These are phyloP conservation scores for Murraya paniculata DNA, from an alignment of 345 rosid species.

Conservation along the genomic window DNA sequence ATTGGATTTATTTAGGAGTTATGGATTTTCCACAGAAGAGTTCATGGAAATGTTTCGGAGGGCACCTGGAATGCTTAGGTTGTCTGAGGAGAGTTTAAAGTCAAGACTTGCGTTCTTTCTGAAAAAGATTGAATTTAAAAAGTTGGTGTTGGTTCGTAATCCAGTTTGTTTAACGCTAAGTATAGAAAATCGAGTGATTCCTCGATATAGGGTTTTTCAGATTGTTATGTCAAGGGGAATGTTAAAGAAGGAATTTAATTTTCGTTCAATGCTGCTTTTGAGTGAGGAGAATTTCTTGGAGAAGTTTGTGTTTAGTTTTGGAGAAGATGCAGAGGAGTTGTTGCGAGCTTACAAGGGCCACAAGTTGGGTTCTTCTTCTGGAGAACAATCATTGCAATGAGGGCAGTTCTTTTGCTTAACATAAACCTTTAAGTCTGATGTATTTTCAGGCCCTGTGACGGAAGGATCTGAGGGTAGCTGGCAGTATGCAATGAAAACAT, in stretches of 20 bases:
- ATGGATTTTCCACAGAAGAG: slow-evolving; percentile 33
- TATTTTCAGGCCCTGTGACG: no score
- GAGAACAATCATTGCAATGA: neutral
- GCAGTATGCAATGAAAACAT: no score
- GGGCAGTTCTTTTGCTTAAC: neutral
- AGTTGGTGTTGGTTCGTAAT: slow-evolving; percentile 14
- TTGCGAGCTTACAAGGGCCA: slow-evolving; percentile 33
- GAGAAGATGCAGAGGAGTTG: slow-evolving; percentile 31
- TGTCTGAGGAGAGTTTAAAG: slow-evolving; percentile 32
- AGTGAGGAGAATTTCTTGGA: slow-evolving; percentile 26
- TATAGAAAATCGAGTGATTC: slow-evolving; percentile 33
- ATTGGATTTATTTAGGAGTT: slow-evolving; percentile 18
- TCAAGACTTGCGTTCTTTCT: slow-evolving; percentile 31
- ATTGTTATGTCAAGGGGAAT: slow-evolving; percentile 28
- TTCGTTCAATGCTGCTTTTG: neutral
- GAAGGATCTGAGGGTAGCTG: neutral
- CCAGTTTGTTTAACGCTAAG: slow-evolving; percentile 28
- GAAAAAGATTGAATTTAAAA: slow-evolving; percentile 20
- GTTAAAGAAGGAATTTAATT: slow-evolving; percentile 28
- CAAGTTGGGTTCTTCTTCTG: neutral
- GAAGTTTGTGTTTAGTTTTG: slow-evolving; percentile 27
- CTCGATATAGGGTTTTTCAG: slow-evolving; percentile 39
- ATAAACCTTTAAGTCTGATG: neutral
- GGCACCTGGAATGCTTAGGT: slow-evolving; percentile 26
- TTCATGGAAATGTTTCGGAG: slow-evolving; percentile 24